Evolutionary conservation across 345 rosid genomes (phyloP), one percentile per base, ranked within the genome.

Genomic region (Hypericum perforatum): DNA sequence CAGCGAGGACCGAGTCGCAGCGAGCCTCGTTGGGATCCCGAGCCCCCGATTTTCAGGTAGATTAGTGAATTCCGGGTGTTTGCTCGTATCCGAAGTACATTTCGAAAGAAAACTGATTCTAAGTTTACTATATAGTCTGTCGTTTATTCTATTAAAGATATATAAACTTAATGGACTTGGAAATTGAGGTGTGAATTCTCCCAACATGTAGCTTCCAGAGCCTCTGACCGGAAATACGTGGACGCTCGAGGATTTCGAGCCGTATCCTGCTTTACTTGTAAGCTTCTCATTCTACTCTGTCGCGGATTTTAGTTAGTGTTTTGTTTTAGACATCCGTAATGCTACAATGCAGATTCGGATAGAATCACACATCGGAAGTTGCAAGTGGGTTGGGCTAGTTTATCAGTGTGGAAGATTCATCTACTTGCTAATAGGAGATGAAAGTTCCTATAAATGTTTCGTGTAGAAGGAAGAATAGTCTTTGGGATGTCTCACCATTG

Each of bases 151-250:
- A n/a, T n/a, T n/a, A n/a, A n/a, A n/a, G n/a, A n/a, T n/a, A n/a
- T n/a, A n/a, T n/a, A n/a, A n/a, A n/a, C n/a, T n/a, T n/a, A n/a
- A n/a, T n/a, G n/a, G n/a, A n/a, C n/a, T 4, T 22, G 32, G 32
- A 22, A 22, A 22, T 22, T 22, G 32, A 22, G 32, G 32, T 22
- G 32, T 11, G 7, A 40, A 11, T 42, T 56, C 48, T 59, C 37
- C 57, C 11, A 58, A n/a, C 12, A 38, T 37, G n/a, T 57, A 89
- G 91, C 75, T 86, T 52, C 71, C 74, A 29, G 92, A 86, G 81
- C 92, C 95, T 15, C 76, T 86, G 9, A 79, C 96, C 36, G 96
- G 97, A 60, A 86, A 76, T 57, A 10, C 59, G 22, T 86, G 96
- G 92, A 79, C 58, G 15, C 73, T 90, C 53, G 89, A 80, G 49